Evolutionary conservation across 768 basidiomycete species (phyloP).

Genomic region (Clavaria fumosa): DNA sequence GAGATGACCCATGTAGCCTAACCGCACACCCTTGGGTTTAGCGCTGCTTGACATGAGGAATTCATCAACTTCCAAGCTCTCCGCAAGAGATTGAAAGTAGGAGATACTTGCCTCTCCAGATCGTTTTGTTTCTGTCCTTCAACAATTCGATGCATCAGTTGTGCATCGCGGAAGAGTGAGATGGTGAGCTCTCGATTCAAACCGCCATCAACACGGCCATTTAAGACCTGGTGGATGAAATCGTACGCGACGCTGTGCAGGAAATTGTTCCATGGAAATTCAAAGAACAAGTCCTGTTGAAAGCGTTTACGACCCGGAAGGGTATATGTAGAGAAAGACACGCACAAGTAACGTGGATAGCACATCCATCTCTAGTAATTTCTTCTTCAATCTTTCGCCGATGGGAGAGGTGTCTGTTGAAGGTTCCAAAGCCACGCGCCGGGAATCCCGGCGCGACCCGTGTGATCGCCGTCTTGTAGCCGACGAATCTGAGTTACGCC

Average conservation of each 20-base stretch:
- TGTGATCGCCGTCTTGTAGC: conserved; percentile 22
- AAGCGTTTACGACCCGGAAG: conserved; percentile 3
- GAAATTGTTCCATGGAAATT: conserved; percentile 96
- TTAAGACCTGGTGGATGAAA: conserved; percentile 86
- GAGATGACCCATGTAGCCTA: conserved; percentile 96
- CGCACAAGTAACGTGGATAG: conserved; percentile 65
- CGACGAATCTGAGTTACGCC: conserved; percentile 18
- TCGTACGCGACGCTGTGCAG: conserved; percentile 95
- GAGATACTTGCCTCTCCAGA: conserved; percentile 44
- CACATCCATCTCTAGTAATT: conserved; percentile 61
- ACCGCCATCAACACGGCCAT: conserved; percentile 70
- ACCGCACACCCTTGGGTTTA: conserved; percentile 60
- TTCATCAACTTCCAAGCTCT: neutral
- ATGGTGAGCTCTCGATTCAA: conserved; percentile 75
- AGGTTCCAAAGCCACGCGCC: conserved; percentile 25
- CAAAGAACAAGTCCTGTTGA: conserved; percentile 80
- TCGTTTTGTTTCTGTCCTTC: conserved; percentile 77
- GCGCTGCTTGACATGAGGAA: conserved; percentile 25
- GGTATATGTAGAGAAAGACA: conserved; percentile 15
- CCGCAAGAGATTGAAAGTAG: neutral
- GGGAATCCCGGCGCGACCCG: conserved; percentile 40
- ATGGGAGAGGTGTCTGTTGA: conserved; percentile 28
- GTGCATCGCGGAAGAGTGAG: conserved; percentile 75
- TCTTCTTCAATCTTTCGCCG: conserved; percentile 70
- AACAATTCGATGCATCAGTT: conserved; percentile 71